Base-by-base conservation (phyloP, 2,329 filamentous ascomycete species). In the Colletotrichum tropicale region DNA sequence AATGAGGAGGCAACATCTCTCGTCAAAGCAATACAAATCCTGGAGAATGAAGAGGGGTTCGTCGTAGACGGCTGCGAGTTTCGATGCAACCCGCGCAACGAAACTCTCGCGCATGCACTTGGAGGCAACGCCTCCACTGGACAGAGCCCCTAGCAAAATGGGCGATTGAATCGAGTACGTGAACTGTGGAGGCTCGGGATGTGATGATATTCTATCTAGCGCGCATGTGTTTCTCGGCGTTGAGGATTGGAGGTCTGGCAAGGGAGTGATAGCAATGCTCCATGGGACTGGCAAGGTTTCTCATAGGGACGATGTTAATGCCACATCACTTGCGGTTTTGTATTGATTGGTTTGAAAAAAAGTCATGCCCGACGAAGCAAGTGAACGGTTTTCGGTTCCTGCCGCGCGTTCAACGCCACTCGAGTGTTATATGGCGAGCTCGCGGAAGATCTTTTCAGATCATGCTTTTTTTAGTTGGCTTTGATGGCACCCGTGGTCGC, bases 151-250 rank as follows among this genome's bases (percentile, higher is more conserved):
- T 4, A 9, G 38, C 5, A 4, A n/a, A 6, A 43, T 43, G 5
- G n/a, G 18, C 8, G 38, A 43, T 43, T n/a, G 8, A n/a, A 1
- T 4, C 3, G 38, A 43, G 5, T 43, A n/a, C 8, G 8, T n/a
- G 16, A 9, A 43, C 0, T 10, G 2, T n/a, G 38, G 1, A 6
- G 38, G 9, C 9, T 43, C 18, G 0, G 0, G 18, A 43, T 43
- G 18, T 43, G 38, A n/a, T 9, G 38, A 43, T n/a, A 43, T 21
- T 12, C 10, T 4, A 18, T 13, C 43, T 8, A 1, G 43, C n/a
- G 43, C 1, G 0, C n/a, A 12, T 10, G 10, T 13, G 43, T 21
- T 48, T 21, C 2, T 48, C n/a, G 0, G 6, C n/a, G n/a, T 0
- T 48, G n/a, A 21, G n/a, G 18, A 21, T 21, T 48, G 43, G 43